Base-by-base conservation (phyloP, 768 basidiomycete species). In the Termitomyces sp. region DNA sequence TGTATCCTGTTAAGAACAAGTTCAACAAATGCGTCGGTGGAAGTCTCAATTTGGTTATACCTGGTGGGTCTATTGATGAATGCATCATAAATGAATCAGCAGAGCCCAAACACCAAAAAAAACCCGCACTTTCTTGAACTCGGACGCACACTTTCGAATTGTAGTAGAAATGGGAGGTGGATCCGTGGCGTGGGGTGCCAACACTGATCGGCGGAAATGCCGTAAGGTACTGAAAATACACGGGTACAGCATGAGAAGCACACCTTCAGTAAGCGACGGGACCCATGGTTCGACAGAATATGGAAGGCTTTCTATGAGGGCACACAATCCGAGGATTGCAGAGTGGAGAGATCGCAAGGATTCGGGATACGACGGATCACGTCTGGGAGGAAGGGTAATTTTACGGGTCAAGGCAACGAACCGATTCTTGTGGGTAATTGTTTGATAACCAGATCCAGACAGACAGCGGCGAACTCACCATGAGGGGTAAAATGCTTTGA, bases 231-330 rank as follows among this genome's bases (percentile, higher is more conserved):
- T 48, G 41, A 55, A 54, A 54, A 34, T 25, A 27, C 23, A 45
- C 41, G 43, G 43, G 23, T 30, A 53, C 23, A 42, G 34, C 16
- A 52, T 44, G 28, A 43, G 52, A 39, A 52, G 61, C 75, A 40
- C 63, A 88, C 89, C 81, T 76, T 91, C 89, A 35, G 88, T 89
- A 52, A 91, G 76, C 19, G 87, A 75, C 30, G 89, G 89, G 80
- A 96, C 85, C 88, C 94, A 98, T 44, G 85, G 79, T 64, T 96
- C 95, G 2, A 97, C 89, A 11, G 94, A 93, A 74, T 96, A 97
- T 12, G 95, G 95, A 71, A 89, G 90, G 56, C 94, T 95, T 67
- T 93, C 91, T 50, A 98, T 82, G 44, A 98, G 78, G 10, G 95
- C 91, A 63, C 91, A 91, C 51, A 94, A 78, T 30, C 95, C 95